Base-by-base conservation (phyloP, 805 yeast genomes). In the Metschnikowia proteae region DNA sequence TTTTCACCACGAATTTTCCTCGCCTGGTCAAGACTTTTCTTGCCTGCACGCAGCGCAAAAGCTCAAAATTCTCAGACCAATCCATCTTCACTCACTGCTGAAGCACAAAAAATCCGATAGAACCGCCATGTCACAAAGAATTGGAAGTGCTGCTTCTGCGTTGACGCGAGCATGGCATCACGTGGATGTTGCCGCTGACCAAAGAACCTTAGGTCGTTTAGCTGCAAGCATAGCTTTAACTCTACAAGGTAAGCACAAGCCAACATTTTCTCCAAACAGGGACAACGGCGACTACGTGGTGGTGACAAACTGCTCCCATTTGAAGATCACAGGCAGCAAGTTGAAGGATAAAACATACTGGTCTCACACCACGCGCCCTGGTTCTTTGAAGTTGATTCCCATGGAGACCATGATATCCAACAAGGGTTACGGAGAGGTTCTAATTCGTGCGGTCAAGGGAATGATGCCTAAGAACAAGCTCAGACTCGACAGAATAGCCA, bases 251-350 rank as follows among this genome's bases (percentile, higher is more conserved):
- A 94, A 94, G 67, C 97, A 94, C 72, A 94, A 94, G 74, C 99
- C 99, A 3, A 79, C 89, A 0, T 85, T 71, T 56, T 88, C 90
- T 60, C 74, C 74, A 29, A 70, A 71, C 57, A 64, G 86, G 64
- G 99, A 94, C 70, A 82, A 84, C 55, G 99, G 99, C 10, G 99
- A 94, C 68, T 94, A 91, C 62, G 97, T 94, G 9, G 98, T 94
- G 9, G 97, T 92, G 2, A 87, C 97, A 10, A 95, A 94, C 71
- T 90, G 97, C 62, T 79, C 88, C 50, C 81, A 82, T 55, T 66
- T 94, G 60, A 83, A 83, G 57, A 75, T 86, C n/a, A 83, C 97
- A 0, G 98, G 98, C 54, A 84, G 83, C 52, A 92, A 94, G 66
- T 65, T 91, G 60, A 70, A 81, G 48, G 83, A 90, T 48, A 91